Conservation (phyloP, 2,329 filamentous ascomycete species). For the Diaporthe longicolla region DNA sequence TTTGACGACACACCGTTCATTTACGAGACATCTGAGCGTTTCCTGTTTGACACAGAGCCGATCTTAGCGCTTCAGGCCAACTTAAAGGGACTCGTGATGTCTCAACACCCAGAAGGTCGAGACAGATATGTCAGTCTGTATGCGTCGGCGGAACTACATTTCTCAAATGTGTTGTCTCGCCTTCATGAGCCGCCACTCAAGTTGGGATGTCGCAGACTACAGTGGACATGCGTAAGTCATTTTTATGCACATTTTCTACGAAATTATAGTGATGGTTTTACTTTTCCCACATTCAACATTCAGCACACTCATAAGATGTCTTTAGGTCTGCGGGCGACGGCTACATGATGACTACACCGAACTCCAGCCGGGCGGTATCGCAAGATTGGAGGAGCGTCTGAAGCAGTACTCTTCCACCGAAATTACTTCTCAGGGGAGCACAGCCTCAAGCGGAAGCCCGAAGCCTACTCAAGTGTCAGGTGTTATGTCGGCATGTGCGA, state of each 20-base stretch:
- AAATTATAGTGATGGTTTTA: no score
- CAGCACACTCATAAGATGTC: no score
- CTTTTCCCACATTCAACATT: no score
- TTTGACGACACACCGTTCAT: neutral
- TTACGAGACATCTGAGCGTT: constrained; percentile 13
- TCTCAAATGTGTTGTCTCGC: neutral
- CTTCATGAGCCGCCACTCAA: neutral
- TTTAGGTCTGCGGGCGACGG: constrained; percentile 27
- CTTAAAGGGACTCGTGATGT: constrained; percentile 6
- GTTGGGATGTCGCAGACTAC: neutral
- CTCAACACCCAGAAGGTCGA: no score
- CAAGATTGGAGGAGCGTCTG: neutral
- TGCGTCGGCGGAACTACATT: neutral
- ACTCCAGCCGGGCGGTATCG: constrained; percentile 15
- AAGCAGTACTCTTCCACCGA: neutral
- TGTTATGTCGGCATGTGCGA: no score
- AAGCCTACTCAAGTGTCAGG: neutral
- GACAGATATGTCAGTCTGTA: neutral
- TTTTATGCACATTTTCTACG: no score
- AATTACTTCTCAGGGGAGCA: neutral
- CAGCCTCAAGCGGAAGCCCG: no score
- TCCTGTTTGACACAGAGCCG: constrained; percentile 32
- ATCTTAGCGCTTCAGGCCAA: constrained; percentile 9
- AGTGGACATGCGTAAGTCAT: constrained; percentile 36
- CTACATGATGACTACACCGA: constrained; percentile 37